Evolutionary conservation across 257 asterid species (phyloP).

Genomic region (Datura wrightii): DNA sequence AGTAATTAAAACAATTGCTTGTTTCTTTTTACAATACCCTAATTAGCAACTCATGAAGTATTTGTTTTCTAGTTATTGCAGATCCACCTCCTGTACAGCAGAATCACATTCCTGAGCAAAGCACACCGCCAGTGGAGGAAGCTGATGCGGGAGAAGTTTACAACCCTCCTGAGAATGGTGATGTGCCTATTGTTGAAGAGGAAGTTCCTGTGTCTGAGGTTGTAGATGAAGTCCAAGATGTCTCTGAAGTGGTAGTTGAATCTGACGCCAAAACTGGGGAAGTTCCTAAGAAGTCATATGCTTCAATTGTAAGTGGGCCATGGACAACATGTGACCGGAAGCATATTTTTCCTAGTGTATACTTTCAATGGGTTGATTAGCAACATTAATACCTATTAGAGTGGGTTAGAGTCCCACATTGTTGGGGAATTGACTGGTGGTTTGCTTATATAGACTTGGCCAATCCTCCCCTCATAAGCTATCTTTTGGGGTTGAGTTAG

Average conservation of each 20-base stretch:
- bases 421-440: too few species aligned
- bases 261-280: slow-evolving; percentile 64
- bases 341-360: slow-evolving; percentile 3
- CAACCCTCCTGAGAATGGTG: slow-evolving; percentile 77
- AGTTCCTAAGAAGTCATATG: slow-evolving; percentile 85
- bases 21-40: slow-evolving; percentile 23
- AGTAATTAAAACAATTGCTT: slow-evolving; percentile 43
- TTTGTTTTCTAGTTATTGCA: slow-evolving; percentile 35
- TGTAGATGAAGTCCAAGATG: slow-evolving; percentile 64
- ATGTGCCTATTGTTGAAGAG: slow-evolving; percentile 59
- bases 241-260: slow-evolving; percentile 52
- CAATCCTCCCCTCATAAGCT: too few species aligned
- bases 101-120: slow-evolving; percentile 59
- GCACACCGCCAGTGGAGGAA: slow-evolving; percentile 61
- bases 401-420: too few species aligned
- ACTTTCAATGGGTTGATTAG: not conserved
- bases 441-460: too few species aligned
- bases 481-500: too few species aligned
- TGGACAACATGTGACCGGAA: slow-evolving; percentile 5
- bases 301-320: slow-evolving; percentile 78
- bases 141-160: slow-evolving; percentile 68
- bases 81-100: slow-evolving; percentile 60
- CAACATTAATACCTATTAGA: not conserved
- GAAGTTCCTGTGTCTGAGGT: slow-evolving; percentile 86
- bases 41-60: slow-evolving; percentile 21